Percentiles rank a stretch among this genome's conserved stretches.
Conservation (phyloP, 2,329 filamentous ascomycete genomes). For the Fonsecaea multimorphosa region DNA sequence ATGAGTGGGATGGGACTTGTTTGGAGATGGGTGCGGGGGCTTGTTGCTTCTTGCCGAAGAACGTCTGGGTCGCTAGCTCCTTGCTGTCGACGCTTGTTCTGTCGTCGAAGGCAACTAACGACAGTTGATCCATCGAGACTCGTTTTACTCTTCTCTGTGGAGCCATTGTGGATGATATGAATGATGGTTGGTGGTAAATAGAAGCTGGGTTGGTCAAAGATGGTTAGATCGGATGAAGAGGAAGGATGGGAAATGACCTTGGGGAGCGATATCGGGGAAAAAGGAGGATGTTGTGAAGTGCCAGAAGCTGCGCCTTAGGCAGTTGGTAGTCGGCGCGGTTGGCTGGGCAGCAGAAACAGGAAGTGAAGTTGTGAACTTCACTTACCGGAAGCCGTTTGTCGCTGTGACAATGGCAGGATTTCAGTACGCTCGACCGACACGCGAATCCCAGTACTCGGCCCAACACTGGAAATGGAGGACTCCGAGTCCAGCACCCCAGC, state of each 20-base stretch:
- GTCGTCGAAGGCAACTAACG: conserved; percentile 14
- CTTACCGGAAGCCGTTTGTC: background rate
- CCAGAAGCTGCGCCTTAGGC: background rate
- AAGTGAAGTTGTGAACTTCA: conserved; percentile 8
- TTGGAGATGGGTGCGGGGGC: background rate
- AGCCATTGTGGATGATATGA: background rate
- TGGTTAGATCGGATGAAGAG: background rate
- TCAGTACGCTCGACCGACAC: background rate
- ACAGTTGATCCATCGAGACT: conserved; percentile 14
- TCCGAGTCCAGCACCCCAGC: background rate
- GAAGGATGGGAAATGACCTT: background rate
- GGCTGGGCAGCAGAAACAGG: background rate
- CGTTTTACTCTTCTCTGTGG: conserved; percentile 6
- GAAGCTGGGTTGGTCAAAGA: background rate
- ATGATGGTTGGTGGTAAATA: background rate
- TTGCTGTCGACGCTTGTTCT: conserved; percentile 18
- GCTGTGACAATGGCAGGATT: background rate
- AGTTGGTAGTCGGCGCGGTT: conserved; percentile 11
- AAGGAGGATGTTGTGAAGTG: background rate
- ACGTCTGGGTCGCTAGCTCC: conserved; percentile 16
- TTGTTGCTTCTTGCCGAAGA: conserved; percentile 16
- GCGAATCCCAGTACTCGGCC: background rate
- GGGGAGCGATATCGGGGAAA: conserved; percentile 6
- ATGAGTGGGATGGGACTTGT: conserved; percentile 24
- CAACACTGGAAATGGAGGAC: background rate